phyloP scores from a whole-genome alignment of 352 stramenopile genomes.

The Globisporangium mamillatum region DNA sequence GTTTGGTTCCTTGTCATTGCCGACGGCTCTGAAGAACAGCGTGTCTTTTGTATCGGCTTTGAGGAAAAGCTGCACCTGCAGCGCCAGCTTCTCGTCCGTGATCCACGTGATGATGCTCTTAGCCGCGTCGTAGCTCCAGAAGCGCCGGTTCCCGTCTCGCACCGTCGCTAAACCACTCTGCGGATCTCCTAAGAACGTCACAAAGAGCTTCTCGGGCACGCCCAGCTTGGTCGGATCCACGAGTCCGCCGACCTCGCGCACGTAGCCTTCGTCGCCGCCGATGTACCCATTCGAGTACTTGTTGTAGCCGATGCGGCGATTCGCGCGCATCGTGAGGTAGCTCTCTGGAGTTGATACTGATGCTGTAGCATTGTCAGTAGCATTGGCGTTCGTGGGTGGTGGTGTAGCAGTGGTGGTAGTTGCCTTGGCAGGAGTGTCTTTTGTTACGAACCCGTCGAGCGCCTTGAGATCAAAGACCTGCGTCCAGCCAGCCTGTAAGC shows the following conservation, averaged over 20 bases:
- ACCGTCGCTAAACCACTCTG: background rate
- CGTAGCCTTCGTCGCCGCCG: background rate
- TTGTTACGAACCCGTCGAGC: slow-evolving; percentile 1
- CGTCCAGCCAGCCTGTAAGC: slow-evolving; percentile 1
- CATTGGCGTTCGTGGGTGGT: background rate
- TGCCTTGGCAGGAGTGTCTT: background rate
- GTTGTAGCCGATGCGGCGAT: background rate
- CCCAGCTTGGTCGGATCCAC: background rate
- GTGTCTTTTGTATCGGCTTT: background rate
- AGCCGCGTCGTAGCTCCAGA: background rate
- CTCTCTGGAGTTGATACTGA: background rate
- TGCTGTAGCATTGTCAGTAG: background rate
- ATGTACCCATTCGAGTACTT: slow-evolving; percentile 2
- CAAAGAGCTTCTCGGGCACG: background rate
- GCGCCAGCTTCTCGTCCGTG: background rate
- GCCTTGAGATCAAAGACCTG: slow-evolving; percentile 3
- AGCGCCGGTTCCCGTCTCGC: background rate
- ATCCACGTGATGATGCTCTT: background rate
- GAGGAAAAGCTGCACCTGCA: background rate
- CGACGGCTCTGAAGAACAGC: background rate
- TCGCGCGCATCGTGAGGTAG: slow-evolving; percentile 4
- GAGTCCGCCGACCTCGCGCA: background rate
- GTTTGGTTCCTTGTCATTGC: background rate
- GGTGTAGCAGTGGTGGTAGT: background rate
- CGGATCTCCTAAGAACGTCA: background rate